Evolutionary conservation across 108 stramenopile species (phyloP), one percentile per base, ranked within the genome.

Genomic region (Cyclotella atomus): DNA sequence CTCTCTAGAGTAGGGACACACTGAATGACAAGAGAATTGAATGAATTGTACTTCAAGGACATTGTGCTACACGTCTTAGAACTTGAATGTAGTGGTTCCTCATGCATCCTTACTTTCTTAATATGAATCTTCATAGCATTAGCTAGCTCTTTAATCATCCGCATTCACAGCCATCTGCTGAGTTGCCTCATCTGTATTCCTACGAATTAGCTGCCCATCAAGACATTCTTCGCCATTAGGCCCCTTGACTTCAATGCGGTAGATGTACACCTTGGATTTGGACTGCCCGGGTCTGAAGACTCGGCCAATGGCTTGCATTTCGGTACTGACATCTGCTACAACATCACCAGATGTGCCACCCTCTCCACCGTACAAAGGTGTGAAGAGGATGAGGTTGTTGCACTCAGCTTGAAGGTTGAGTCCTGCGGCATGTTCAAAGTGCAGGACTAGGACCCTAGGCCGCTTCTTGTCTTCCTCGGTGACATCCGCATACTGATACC

Each of bases 291-390:
- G 83, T 53, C 89, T 52, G 60, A 77, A 82, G 10, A 93, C 91
- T 44, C 91, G 68, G 27, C 91, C 91, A 53, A 89, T 76, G 3
- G 91, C 91, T 62, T 93, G 91, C 45, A 87, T 54, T 72, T 93
- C 91, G 19, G 83, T 84, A 63, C 87, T 88, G 28, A 81, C 84
- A 66, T 93, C 91, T 1, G 79, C 70, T 3, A 93, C 88, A 17
- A 84, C 67, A 57, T 88, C 87, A 33, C 69, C 62, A 19, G 71
- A 78, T 0, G 71, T 73, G 36, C 83, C 89, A 12, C 85, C 85
- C 23, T 84, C 60, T 10, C 87, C 88, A 15, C 76, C 61, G 57
- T 90, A 92, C 34, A 90, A 59, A 19, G 91, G 91, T 29, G 79
- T 65, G 67, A 76, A 92, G 41, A 92, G 62, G 65, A 92, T 84